Base-by-base conservation (phyloP, 2,329 filamentous ascomycete genomes). In the Pseudogymnoascus pannorum region DNA sequence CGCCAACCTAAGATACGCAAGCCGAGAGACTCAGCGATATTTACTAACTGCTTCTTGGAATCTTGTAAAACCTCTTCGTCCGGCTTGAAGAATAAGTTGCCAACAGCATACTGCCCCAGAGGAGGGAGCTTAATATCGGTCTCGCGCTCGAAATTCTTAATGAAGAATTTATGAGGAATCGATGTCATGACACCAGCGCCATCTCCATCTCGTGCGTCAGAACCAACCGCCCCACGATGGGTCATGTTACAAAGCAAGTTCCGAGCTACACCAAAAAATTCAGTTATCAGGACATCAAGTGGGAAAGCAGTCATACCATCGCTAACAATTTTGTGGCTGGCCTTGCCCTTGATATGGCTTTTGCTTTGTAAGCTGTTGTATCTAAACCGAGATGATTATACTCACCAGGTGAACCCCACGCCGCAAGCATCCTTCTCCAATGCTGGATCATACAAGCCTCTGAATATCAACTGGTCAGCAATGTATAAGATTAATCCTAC, bases 161-260 rank as follows among this genome's bases (percentile, higher is more conserved):
- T 81, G 76, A 99, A 97, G 81, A 99, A 97, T 77, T 88, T 92
- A 81, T 97, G 93, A 63, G 94, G 94, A 71, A 99, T 96, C 64
- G 92, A 97, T 68, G 93, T 97, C 94, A 99, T 99, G 73, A 97
- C 93, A 84, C 94, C 94, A 71, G 94, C 94, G 75, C 94, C 94
- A 75, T 99, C 94, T 74, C 94, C 94, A 75, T 99, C 94, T 81
- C 94, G 89, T 72, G 92, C 92, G 81, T 99, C 94, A 64, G 94
- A 97, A 69, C 94, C 94, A 70, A 97, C 93, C 66, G 94, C 94
- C 81, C 94, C 94, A 75, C 94, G 89, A 81, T 99, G 94, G 82
- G 94, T 97, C 94, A 99, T 99, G 84, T 99, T 97, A 83, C 94
- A 99, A 66, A 99, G 87, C 65, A 99, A 82, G 77, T 92, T 96